Conservation (phyloP, 805 yeast genomes). For the Saccharomycopsis oosterbeekiorum region DNA sequence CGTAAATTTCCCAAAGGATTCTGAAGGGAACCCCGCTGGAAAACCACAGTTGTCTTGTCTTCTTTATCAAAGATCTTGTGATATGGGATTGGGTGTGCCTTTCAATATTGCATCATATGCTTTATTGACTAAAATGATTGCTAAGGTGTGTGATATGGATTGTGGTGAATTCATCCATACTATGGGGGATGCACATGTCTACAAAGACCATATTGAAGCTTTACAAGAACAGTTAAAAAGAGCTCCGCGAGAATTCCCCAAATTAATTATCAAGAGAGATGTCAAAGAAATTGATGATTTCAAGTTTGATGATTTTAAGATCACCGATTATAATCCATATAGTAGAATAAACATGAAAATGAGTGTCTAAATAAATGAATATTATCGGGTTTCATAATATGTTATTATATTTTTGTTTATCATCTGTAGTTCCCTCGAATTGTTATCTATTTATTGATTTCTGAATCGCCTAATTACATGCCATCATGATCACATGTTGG, state of each 20-base stretch:
- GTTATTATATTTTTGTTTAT: not conserved
- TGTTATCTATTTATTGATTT: no score
- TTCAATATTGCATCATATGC: conserved; percentile 97
- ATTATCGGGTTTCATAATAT: not conserved
- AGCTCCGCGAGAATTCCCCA: conserved; percentile 74
- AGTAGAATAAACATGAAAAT: conserved; percentile 86
- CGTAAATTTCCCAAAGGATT: conserved; percentile 65
- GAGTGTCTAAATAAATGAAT: conserved; percentile 61
- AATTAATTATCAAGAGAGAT: conserved; percentile 55
- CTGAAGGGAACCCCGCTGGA: conserved; percentile 17
- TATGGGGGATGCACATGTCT: conserved; percentile 95
- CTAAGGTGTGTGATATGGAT: conserved; percentile 89
- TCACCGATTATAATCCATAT: conserved; percentile 71
- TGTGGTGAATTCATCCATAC: conserved; percentile 94
- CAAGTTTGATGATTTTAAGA: conserved; percentile 77
- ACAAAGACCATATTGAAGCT: conserved; percentile 88
- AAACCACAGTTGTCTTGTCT: conserved; percentile 75
- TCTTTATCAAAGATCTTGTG: conserved; percentile 95
- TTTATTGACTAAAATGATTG: conserved; percentile 85
- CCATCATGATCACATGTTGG: no score
- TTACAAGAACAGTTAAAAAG: conserved; percentile 70
- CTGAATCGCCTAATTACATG: no score
- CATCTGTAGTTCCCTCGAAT: not conserved
- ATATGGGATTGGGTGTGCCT: conserved; percentile 99
- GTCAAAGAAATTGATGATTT: conserved; percentile 77